Percentiles rank a stretch among this genome's conserved stretches.
Conservation (phyloP, 1,139 yeast species). For the Yamadazyma oceani region DNA sequence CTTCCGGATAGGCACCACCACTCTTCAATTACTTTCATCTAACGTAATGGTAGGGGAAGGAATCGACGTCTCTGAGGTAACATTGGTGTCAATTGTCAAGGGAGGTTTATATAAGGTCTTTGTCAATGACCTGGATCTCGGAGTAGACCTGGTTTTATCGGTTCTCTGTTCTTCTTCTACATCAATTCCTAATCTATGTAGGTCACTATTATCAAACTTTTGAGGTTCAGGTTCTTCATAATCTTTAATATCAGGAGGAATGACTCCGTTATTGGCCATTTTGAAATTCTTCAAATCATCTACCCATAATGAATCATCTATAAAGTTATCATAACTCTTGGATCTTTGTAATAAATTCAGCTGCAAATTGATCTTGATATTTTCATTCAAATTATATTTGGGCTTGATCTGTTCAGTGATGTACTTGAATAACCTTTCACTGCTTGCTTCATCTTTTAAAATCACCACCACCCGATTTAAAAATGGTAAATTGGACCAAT, state of each 20-base stretch:
- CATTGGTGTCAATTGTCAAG: constrained; percentile 22
- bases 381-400: constrained; percentile 6
- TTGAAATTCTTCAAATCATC: constrained; percentile 29
- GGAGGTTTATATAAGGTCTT: constrained; percentile 39
- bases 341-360: constrained; percentile 43
- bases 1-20: too few species aligned
- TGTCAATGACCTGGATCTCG: constrained; percentile 29
- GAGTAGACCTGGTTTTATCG: neutral
- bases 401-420: constrained; percentile 17
- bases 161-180: constrained; percentile 3
- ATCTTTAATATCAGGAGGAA: constrained; percentile 14
- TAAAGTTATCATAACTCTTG: constrained; percentile 35
- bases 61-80: constrained; percentile 8
- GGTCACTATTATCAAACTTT: constrained; percentile 29
- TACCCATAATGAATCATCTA: constrained; percentile 22
- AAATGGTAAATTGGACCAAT: constrained; percentile 49
- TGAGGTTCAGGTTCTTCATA: constrained; percentile 45
- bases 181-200: constrained; percentile 21
- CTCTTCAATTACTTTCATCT: constrained; percentile 26
- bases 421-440: constrained; percentile 24
- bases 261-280: constrained; percentile 13
- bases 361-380: constrained; percentile 32
- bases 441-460: constrained; percentile 32
- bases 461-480: constrained; percentile 43
- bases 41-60: constrained; percentile 42